These are phyloP conservation scores for Plasmodium chabaudi DNA, from an alignment of 169 alveolate genomes.

Conservation along the genomic window DNA sequence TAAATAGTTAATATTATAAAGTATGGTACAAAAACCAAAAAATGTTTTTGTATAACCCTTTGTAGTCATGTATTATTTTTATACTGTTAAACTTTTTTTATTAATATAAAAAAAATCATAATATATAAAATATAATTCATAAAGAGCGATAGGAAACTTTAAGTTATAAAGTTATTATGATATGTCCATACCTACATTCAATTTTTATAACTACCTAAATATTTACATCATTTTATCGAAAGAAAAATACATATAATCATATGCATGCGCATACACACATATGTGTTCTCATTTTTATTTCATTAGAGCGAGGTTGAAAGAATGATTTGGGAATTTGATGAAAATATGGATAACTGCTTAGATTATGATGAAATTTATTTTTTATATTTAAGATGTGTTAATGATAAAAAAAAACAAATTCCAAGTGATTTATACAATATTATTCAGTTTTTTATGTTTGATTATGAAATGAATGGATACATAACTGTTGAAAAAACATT, in stretches of 20 bases:
- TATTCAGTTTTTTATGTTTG: conserved; percentile 73
- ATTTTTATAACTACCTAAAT: too few relatives aligned
- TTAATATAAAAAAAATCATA: too few relatives aligned
- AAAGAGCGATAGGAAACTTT: too few relatives aligned
- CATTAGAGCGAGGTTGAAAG: conserved; percentile 66
- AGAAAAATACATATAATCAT: neutral
- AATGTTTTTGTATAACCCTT: too few relatives aligned
- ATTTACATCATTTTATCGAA: too few relatives aligned
- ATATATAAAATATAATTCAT: too few relatives aligned
- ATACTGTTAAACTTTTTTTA: too few relatives aligned
- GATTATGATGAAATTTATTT: conserved; percentile 74
- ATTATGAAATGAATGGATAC: conserved; percentile 73
- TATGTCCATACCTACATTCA: too few relatives aligned
- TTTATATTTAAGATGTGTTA: conserved; percentile 58
- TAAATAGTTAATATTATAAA: conserved; percentile 1
- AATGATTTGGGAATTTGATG: conserved; percentile 75
- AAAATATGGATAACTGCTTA: conserved; percentile 69
- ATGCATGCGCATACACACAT: neutral
- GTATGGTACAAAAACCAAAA: too few relatives aligned
- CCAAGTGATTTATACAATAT: conserved; percentile 72
- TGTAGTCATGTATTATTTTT: too few relatives aligned
- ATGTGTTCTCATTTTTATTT: conserved; percentile 6
- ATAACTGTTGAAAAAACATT: conserved; percentile 72
- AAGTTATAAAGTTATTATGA: too few relatives aligned
- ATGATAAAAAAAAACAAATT: conserved; percentile 63